Percentiles rank a stretch among this genome's conserved stretches.
phyloP scores from a whole-genome alignment of 306 rosid species.

The Vigna mungo region DNA sequence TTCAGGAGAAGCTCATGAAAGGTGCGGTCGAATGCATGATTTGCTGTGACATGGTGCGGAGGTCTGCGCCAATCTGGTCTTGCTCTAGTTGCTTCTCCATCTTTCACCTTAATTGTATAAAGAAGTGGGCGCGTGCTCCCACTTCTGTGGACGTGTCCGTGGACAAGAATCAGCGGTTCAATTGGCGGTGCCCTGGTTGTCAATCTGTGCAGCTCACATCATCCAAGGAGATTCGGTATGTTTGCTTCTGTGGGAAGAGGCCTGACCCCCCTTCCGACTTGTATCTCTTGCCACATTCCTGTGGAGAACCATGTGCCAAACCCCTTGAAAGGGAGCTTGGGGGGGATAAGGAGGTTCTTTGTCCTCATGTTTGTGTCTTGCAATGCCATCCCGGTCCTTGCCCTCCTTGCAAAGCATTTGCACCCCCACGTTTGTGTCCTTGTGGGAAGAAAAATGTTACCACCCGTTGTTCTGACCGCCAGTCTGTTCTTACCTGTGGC shows the following conservation, averaged over 20 bases:
- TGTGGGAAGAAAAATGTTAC: conserved; percentile 82
- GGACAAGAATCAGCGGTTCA: conserved; percentile 71
- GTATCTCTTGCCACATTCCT: conserved; percentile 90
- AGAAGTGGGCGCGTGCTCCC: conserved; percentile 95
- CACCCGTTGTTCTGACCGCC: conserved; percentile 77
- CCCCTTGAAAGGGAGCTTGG: conserved; percentile 66
- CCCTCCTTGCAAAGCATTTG: conserved; percentile 94
- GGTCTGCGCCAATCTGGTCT: conserved; percentile 88
- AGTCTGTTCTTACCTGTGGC: conserved; percentile 76
- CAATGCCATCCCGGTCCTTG: conserved; percentile 98
- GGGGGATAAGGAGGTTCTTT: conserved; percentile 63
- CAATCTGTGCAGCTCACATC: conserved; percentile 77
- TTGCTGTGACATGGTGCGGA: conserved; percentile 83
- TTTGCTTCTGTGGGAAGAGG: conserved; percentile 87
- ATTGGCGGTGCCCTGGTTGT: conserved; percentile 98
- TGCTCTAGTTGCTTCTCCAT: conserved; percentile 87
- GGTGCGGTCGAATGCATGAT: conserved; percentile 88
- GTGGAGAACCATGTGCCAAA: conserved; percentile 90
- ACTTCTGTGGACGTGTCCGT: conserved; percentile 66
- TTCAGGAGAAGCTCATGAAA: conserved; percentile 78
- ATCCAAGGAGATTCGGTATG: conserved; percentile 65
- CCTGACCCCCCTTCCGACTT: conserved; percentile 84
- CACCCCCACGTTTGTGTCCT: conserved; percentile 73
- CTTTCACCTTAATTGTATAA: conserved; percentile 80
- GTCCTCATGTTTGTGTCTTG: conserved; percentile 91